These are phyloP conservation scores for Hypericum androsaemum DNA, from an alignment of 345 rosid genomes.

Conservation along the genomic window DNA sequence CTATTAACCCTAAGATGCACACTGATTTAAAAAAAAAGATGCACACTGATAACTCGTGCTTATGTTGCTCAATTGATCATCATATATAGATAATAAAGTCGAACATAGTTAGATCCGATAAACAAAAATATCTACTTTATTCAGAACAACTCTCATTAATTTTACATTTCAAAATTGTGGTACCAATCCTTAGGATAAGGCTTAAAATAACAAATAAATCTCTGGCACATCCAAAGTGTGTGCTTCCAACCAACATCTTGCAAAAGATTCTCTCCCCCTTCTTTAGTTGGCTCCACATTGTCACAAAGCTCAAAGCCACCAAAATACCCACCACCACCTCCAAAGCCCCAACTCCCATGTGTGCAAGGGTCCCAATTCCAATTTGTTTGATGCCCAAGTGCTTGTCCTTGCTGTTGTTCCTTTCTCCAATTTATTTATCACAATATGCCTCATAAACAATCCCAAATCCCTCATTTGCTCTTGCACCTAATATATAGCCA, in stretches of 20 bases:
- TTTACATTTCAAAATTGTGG: too few species aligned
- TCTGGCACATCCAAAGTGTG: conserved; percentile 19
- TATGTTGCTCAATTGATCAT: too few species aligned
- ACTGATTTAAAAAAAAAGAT: too few species aligned
- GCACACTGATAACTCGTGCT: too few species aligned
- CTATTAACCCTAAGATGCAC: too few species aligned
- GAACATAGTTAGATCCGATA: too few species aligned
- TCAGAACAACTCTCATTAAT: too few species aligned
- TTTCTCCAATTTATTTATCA: conserved; percentile 17
- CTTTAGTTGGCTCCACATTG: conserved; percentile 49
- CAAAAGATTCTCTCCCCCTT: conserved; percentile 36
- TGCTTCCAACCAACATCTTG: conserved; percentile 47
- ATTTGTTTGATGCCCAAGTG: conserved; percentile 38
- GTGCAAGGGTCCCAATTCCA: conserved; percentile 63
- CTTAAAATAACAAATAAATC: background rate
- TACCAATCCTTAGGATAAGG: too few species aligned
- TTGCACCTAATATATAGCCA: conserved; percentile 15
- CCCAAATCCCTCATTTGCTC: conserved; percentile 5
- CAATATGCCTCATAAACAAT: background rate
- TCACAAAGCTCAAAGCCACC: conserved; percentile 20
- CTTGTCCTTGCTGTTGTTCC: conserved; percentile 57
- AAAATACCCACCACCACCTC: background rate
- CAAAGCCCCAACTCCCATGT: conserved; percentile 48
- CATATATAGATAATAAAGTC: too few species aligned
- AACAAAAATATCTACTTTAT: too few species aligned